Percentiles rank a stretch among this genome's conserved stretches.
These are phyloP conservation scores for Dactylonectria macrodidyma DNA, from an alignment of 2,329 filamentous ascomycete genomes.

Conservation along the genomic window DNA sequence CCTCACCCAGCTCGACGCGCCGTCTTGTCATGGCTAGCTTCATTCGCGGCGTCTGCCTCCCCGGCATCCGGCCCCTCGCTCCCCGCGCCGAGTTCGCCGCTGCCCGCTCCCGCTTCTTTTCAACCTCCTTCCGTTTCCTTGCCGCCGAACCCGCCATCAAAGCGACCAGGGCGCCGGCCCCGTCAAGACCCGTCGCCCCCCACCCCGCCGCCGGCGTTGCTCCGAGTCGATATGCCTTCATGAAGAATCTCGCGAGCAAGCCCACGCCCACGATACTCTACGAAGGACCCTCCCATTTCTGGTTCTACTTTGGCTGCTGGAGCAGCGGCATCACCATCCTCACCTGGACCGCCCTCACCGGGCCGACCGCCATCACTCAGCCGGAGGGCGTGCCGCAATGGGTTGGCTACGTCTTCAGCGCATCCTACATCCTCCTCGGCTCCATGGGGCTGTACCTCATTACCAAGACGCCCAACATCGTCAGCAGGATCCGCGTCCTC, in stretches of 20 bases:
- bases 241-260: conserved; percentile 69
- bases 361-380: conserved; percentile 51
- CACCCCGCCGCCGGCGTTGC: conserved; percentile 34
- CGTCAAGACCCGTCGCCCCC: conserved; percentile 27
- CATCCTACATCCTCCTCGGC: conserved; percentile 72
- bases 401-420: conserved; percentile 70
- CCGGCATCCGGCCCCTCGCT: conserved; percentile 45
- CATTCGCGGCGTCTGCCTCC: conserved; percentile 49
- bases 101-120: conserved; percentile 49
- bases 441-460: conserved; percentile 73
- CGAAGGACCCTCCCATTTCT: conserved; percentile 74
- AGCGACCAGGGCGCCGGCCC: conserved; percentile 29
- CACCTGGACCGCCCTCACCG: conserved; percentile 54
- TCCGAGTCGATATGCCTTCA: conserved; percentile 61
- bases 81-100: conserved; percentile 42
- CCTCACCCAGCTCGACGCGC: background rate
- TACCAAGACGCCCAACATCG: conserved; percentile 69
- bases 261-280: conserved; percentile 73
- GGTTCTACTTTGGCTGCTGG: conserved; percentile 74
- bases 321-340: conserved; percentile 62
- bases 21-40: conserved; percentile 52
- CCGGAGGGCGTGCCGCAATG: conserved; percentile 68
- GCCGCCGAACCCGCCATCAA: conserved; percentile 39
- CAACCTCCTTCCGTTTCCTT: conserved; percentile 46
- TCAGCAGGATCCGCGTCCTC: conserved; percentile 71